Evolutionary conservation across 768 basidiomycete species (phyloP), one percentile per base, ranked within the genome.

Genomic region (Pleurotus giganteus): DNA sequence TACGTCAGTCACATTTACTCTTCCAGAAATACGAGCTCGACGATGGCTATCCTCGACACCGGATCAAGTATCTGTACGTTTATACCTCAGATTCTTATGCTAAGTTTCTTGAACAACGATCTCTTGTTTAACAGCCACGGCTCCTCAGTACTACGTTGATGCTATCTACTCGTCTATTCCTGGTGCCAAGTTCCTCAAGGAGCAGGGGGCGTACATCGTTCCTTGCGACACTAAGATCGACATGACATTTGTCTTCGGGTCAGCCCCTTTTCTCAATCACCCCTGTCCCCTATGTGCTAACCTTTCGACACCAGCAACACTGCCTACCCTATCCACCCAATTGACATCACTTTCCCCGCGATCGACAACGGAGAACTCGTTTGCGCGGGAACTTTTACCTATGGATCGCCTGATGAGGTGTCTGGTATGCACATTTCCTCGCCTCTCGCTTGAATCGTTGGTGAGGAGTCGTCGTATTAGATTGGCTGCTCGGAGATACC

Each of bases 161-260:
- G 34, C 51, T n/a, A 42, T 53, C 32, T 53, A 53, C 28, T 27
- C 37, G 9, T 53, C 51, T 27, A 42, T 53, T 36, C n/a, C 36
- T 12, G 51, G 36, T n/a, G 17, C 51, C 24, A 39, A 41, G 36
- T 41, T 53, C 13, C 11, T 11, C 15, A 24, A 36, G 17, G 21
- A 42, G 8, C 9, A 2, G 13, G 51, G 51, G 17, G 23, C 17
- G 9, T 53, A 53, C 26, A 4, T 11, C 4, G 23, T 53, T 12
- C 51, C 51, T 24, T 53, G 51, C 37, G 51, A 53, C 4, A 42
- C 51, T 9, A 2, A 17, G 19, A 53, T 53, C 36, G 51, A 39
- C 17, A 39, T 42, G 28, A 39, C 37, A 8, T 39, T 23, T 37
- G 19, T 53, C n/a, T 27, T 53, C 23, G 23, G 51, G 51, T 39